Evolutionary conservation across 805 yeast genomes (phyloP).

Genomic region (Pichia paraexigua): DNA sequence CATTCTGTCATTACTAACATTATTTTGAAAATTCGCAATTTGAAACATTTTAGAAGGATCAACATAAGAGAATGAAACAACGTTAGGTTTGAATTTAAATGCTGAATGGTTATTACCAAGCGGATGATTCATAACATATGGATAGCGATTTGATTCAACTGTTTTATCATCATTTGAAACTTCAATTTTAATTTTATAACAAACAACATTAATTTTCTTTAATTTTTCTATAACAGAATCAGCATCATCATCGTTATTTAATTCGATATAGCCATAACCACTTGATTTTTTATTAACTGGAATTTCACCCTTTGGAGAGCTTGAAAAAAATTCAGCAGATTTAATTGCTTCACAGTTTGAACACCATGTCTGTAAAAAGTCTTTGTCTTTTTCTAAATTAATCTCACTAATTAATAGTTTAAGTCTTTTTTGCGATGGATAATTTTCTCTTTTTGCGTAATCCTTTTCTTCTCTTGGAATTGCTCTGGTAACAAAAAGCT

Average conservation of each 20-base stretch:
- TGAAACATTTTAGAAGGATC: slow-evolving; percentile 23
- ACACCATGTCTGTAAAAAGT: slow-evolving; percentile 22
- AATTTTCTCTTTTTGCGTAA: slow-evolving; percentile 16
- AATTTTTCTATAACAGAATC: slow-evolving; percentile 18
- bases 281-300: slow-evolving; percentile 9
- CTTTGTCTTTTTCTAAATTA: slow-evolving; percentile 17
- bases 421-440: slow-evolving; percentile 15
- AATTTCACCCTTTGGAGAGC: slow-evolving; percentile 9
- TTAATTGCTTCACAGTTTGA: slow-evolving; percentile 18
- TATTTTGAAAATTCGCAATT: slow-evolving; percentile 21
- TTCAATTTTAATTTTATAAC: slow-evolving; percentile 26
- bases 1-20: slow-evolving; percentile 17
- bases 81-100: neutral
- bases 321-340: slow-evolving; percentile 23
- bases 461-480: slow-evolving; percentile 28
- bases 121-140: slow-evolving; percentile 2
- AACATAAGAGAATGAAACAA: slow-evolving; percentile 20
- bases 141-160: slow-evolving; percentile 9
- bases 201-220: slow-evolving; percentile 17
- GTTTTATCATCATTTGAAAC: slow-evolving; percentile 14
- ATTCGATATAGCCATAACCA: slow-evolving; percentile 27
- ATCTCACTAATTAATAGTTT: slow-evolving; percentile 24
- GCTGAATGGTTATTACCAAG: neutral
- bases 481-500: slow-evolving; percentile 26
- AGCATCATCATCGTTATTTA: slow-evolving; percentile 20